These are phyloP conservation scores for Tulasnella sp. DNA, from an alignment of 768 basidiomycete species.

Conservation along the genomic window DNA sequence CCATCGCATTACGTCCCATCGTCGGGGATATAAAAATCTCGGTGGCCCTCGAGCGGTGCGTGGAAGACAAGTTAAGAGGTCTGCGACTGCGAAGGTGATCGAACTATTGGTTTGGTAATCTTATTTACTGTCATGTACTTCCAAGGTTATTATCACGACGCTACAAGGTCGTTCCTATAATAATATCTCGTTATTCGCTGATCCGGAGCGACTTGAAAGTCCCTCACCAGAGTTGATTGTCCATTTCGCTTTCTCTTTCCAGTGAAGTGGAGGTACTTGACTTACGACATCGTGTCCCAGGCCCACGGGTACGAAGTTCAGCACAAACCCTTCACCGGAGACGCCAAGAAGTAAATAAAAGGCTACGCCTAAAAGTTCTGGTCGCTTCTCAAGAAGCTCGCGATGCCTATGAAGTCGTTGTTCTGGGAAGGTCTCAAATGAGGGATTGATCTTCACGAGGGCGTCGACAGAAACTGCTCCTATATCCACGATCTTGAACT, in stretches of 20 bases:
- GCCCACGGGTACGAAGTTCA: neutral
- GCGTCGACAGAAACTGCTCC: neutral
- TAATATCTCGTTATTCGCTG: neutral
- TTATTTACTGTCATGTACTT: too few species aligned
- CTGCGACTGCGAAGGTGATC: neutral
- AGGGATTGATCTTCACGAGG: neutral
- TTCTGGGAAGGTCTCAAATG: neutral
- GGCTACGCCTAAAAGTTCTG: neutral
- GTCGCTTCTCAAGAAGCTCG: neutral
- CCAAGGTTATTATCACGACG: neutral
- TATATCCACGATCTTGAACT: neutral
- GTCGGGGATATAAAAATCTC: neutral
- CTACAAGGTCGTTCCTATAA: neutral
- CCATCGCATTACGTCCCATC: neutral
- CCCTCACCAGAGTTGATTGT: neutral
- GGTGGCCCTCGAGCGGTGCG: neutral
- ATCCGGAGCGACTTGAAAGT: neutral
- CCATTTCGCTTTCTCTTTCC: neutral
- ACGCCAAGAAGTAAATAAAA: neutral
- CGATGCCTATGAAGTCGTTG: neutral
- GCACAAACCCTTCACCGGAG: neutral
- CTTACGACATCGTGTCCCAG: neutral
- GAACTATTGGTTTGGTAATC: too few species aligned
- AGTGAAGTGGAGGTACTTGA: neutral
- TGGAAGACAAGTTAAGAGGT: neutral